phyloP scores from a whole-genome alignment of 352 stramenopile genomes.

The Globisporangium takayamanum region DNA sequence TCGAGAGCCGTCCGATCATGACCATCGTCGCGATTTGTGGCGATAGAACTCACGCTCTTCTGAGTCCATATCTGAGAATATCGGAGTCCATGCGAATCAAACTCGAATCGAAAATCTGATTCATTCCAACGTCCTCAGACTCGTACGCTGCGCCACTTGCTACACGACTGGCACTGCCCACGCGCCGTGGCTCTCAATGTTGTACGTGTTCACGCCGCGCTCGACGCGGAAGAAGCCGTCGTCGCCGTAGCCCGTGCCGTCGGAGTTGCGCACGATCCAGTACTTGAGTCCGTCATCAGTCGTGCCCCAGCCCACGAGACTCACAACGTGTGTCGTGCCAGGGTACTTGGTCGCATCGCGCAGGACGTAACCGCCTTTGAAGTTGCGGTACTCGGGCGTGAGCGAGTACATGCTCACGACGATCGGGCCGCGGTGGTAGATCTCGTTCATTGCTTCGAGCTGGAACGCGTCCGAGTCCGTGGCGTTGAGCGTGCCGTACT shows the following conservation, averaged over 20 bases:
- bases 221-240: conserved; percentile 67
- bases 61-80: conserved; percentile 9
- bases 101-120: not conserved
- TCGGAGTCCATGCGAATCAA: not conserved
- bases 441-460: conserved; percentile 91
- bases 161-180: conserved; percentile 65
- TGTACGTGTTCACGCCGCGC: conserved; percentile 71
- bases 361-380: conserved; percentile 89
- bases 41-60: not conserved
- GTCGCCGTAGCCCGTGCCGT: conserved; percentile 75
- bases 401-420: conserved; percentile 90
- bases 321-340: conserved; percentile 89
- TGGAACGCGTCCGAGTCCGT: conserved; percentile 59
- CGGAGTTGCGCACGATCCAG: conserved; percentile 95
- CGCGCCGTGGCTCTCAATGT: conserved; percentile 62
- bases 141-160: not conserved
- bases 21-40: not conserved
- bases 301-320: conserved; percentile 93
- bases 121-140: too few species aligned
- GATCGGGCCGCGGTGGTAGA: conserved; percentile 93
- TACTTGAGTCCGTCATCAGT: conserved; percentile 86
- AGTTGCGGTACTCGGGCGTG: conserved; percentile 69
- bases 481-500: conserved; percentile 75
- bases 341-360: conserved; percentile 75
- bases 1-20: conserved; percentile 2